Evolutionary conservation across 139 green algal genomes (phyloP), one percentile per base, ranked within the genome.

Genomic region (Chlorella sp.): DNA sequence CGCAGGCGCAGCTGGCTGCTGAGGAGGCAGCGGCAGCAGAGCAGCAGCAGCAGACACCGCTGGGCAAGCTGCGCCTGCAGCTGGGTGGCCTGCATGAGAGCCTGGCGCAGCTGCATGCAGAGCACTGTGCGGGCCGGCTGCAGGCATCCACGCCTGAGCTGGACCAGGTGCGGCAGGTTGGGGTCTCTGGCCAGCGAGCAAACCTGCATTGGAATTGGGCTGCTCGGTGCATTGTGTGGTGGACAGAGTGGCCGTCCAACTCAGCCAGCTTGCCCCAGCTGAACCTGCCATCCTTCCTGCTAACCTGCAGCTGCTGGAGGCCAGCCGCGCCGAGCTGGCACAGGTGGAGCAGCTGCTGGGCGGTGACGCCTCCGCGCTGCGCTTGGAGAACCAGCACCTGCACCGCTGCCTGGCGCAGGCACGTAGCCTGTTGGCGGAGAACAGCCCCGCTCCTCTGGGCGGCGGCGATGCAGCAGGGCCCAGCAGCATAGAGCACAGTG

Each of bases 81-180:
- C 71, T 81, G 60, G 62, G 72, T 20, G 57, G 13, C 21, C n/a
- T 86, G 72, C 71, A 81, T 15, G 82, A 63, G 26, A 86, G 72
- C 69, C 60, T 86, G 57, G 80, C 68, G 25, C 44, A 70, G n/a
- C 80, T 85, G 47, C 67, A 85, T 15, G 76, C 76, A 11, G 76
- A 82, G 76, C 76, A 82, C 30, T 57, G 26, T 12, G 38, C 57
- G 12, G 76, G 76, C 18, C 25, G 76, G 60, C 25, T 82, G 76
- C 76, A 67, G 41, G 60, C 76, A 0, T 18, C 57, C 28, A 82
- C 55, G 28, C 76, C 60, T 28, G 57, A 82, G 60, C 76, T 82
- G 36, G 76, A 82, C n/a, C 25, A 72, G 76, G 76, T 72, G 74
- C 9, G n/a, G 39, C 28, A 57, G 75, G 18, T 51, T 51, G 44